Conservation (phyloP, 2,329 filamentous ascomycete species). For the Fusarium anguioides region DNA sequence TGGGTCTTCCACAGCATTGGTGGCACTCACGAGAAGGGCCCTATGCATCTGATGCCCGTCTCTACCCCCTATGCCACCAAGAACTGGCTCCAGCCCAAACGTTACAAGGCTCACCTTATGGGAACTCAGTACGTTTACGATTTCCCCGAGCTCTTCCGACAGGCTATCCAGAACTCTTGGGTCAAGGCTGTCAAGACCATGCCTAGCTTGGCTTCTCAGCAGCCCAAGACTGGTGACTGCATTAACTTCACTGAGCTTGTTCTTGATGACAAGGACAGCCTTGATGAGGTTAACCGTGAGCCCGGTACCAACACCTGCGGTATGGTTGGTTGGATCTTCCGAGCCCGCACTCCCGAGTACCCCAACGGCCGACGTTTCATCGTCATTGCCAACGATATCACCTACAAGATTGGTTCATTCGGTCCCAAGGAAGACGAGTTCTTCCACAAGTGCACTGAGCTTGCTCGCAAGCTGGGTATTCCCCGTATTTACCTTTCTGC, state of each 20-base stretch:
- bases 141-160: conserved; percentile 98
- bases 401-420: conserved; percentile 98
- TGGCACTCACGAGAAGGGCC: conserved; percentile 92
- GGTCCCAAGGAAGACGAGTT: conserved; percentile 96
- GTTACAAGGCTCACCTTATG: conserved; percentile 99
- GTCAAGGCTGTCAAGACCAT: conserved; percentile 78
- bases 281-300: conserved; percentile 93
- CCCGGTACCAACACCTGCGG: conserved; percentile 95
- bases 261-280: conserved; percentile 90
- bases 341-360: conserved; percentile 94
- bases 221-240: conserved; percentile 88
- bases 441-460: conserved; percentile 98
- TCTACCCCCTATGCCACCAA: conserved; percentile 96
- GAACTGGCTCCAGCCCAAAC: conserved; percentile 98
- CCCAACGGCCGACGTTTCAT: conserved; percentile 91
- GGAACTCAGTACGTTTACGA: conserved; percentile 99
- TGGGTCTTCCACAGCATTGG: conserved; percentile 99
- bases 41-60: conserved; percentile 93
- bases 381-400: conserved; percentile 98
- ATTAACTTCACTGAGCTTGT: conserved; percentile 95
- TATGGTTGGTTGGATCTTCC: conserved; percentile 99
- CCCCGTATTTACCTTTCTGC: conserved; percentile 97
- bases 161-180: conserved; percentile 98
- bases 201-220: conserved; percentile 78
- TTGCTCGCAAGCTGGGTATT: conserved; percentile 93